Evolutionary conservation across 1,284 basidiomycete species (phyloP).

Genomic region (Neonothopanus nambi): DNA sequence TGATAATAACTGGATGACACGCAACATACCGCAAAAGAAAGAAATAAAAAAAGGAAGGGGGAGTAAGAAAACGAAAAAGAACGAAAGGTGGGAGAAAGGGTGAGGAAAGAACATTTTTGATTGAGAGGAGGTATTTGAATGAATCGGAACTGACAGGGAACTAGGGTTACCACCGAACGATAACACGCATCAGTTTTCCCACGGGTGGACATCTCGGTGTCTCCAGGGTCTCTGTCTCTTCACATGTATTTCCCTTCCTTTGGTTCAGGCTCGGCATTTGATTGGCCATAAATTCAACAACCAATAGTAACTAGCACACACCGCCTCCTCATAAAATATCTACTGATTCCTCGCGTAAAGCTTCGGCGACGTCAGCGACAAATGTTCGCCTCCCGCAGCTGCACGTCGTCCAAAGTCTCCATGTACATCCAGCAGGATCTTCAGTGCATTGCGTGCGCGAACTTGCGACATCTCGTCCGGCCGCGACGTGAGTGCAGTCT

Average conservation of each 20-base stretch:
- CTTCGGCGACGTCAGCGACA: constrained; percentile 37
- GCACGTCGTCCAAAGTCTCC: constrained; percentile 75
- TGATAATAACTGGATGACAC: background rate
- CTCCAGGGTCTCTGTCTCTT: constrained; percentile 29
- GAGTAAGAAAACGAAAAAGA: constrained; percentile 33
- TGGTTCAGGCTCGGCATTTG: constrained; percentile 12
- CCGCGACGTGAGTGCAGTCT: constrained; percentile 70
- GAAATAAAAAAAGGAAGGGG: constrained; percentile 35
- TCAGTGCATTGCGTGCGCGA: constrained; percentile 91
- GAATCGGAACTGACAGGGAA: constrained; percentile 15
- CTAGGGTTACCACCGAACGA: constrained; percentile 12
- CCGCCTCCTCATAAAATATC: constrained; percentile 3
- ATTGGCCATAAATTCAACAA: constrained; percentile 7
- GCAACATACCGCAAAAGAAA: constrained; percentile 40
- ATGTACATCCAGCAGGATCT: constrained; percentile 82
- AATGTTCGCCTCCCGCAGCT: constrained; percentile 34
- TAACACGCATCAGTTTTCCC: constrained; percentile 21
- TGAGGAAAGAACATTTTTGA: constrained; percentile 18
- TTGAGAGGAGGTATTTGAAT: constrained; percentile 31
- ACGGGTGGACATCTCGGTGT: constrained; percentile 41
- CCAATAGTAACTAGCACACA: constrained; percentile 2
- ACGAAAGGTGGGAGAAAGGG: constrained; percentile 40
- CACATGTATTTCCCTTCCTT: constrained; percentile 26
- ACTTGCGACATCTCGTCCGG: constrained; percentile 85
- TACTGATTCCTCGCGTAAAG: constrained; percentile 18